Percentiles rank a stretch among this genome's conserved stretches.
Conservation (phyloP, 1,284 basidiomycete species). For the Psilocybe mexicana region DNA sequence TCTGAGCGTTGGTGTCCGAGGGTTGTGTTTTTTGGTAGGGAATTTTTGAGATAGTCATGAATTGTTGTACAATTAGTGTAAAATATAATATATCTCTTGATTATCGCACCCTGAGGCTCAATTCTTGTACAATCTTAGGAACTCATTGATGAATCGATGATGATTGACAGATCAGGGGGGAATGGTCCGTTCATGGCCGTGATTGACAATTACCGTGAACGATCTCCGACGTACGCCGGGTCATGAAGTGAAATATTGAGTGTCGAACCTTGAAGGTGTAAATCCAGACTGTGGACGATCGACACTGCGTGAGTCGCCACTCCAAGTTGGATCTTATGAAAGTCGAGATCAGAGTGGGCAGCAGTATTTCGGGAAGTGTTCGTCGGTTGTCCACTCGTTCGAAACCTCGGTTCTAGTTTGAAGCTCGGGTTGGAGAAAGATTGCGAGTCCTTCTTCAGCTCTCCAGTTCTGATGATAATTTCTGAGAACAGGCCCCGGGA, state of each 20-base stretch:
- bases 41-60: background rate
- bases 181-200: no score
- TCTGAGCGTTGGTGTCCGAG: background rate
- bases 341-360: background rate
- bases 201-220: background rate
- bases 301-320: no score
- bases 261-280: background rate
- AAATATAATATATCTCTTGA: background rate
- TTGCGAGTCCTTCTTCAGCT: background rate
- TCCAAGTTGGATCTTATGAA: no score
- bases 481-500: background rate
- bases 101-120: background rate
- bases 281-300: no score
- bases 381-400: background rate
- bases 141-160: background rate
- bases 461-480: background rate
- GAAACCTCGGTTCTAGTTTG: background rate
- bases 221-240: no score
- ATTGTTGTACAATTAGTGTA: slow-evolving; percentile 6
- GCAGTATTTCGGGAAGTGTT: background rate
- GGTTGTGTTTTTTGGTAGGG: background rate
- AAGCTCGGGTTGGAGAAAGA: background rate
- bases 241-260: background rate
- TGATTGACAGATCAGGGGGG: no score
- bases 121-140: background rate